These are phyloP conservation scores for Hymenotorrendiella dingleyae DNA, from an alignment of 2,329 filamentous ascomycete genomes.

Conservation along the genomic window DNA sequence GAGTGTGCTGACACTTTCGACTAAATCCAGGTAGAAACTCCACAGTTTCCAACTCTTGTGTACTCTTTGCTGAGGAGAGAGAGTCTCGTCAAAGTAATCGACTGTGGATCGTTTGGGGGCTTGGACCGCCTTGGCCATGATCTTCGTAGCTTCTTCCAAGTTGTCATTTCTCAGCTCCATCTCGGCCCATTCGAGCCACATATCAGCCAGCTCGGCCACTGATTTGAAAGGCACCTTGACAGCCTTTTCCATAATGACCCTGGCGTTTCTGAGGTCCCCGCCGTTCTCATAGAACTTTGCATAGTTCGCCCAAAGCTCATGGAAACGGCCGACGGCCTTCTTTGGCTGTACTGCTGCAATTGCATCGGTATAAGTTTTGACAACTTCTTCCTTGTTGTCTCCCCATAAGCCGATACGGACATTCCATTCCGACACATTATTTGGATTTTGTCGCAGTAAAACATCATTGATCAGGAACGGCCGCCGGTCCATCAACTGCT, in stretches of 20 bases:
- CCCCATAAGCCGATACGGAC: conserved; percentile 95
- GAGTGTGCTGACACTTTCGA: conserved; percentile 85
- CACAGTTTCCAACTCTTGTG: conserved; percentile 99
- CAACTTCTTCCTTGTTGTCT: conserved; percentile 83
- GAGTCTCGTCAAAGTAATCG: conserved; percentile 96
- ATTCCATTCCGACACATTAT: conserved; percentile 95
- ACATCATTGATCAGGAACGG: conserved; percentile 97
- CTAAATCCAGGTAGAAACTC: conserved; percentile 98
- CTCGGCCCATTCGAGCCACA: conserved; percentile 99
- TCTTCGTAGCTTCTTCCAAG: conserved; percentile 86
- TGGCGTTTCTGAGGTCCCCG: conserved; percentile 75
- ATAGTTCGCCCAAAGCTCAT: conserved; percentile 94
- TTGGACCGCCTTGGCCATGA: conserved; percentile 96
- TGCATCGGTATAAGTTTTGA: conserved; percentile 90
- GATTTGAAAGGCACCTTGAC: conserved; percentile 98
- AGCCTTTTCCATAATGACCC: conserved; percentile 94
- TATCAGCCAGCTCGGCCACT: conserved; percentile 92
- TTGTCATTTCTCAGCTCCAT: conserved; percentile 96
- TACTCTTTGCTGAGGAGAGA: conserved; percentile 90
- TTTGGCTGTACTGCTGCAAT: conserved; percentile 91
- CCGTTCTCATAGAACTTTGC: conserved; percentile 94
- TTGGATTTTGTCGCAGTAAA: conserved; percentile 86
- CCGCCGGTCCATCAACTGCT: conserved; percentile 93
- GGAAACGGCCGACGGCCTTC: conserved; percentile 87
- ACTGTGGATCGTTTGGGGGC: conserved; percentile 96